Percentiles rank a stretch among this genome's conserved stretches.
phyloP scores from a whole-genome alignment of 2,329 filamentous ascomycete species.

The Westerdykella sp. region DNA sequence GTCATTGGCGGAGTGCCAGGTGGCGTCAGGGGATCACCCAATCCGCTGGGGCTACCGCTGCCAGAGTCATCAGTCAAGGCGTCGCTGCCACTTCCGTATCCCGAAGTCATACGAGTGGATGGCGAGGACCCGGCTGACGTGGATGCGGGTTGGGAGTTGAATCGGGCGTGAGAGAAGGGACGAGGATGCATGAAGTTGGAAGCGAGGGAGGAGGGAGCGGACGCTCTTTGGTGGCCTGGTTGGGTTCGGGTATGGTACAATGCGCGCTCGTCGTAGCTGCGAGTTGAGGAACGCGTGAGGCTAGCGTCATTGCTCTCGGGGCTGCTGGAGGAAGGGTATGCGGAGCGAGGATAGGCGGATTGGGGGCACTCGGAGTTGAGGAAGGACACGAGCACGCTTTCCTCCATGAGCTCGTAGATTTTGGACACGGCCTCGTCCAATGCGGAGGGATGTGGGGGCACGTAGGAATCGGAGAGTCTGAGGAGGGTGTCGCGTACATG shows the following conservation, averaged over 20 bases:
- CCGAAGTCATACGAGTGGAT: constrained; percentile 23
- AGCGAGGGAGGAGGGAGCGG: constrained; percentile 36
- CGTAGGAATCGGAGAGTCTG: constrained; percentile 50
- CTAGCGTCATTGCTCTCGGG: constrained; percentile 39
- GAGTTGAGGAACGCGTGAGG: constrained; percentile 34
- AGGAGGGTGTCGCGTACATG: constrained; percentile 78
- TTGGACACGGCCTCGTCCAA: constrained; percentile 79
- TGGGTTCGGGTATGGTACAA: constrained; percentile 21
- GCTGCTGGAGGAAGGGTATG: constrained; percentile 31
- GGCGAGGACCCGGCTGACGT: constrained; percentile 27
- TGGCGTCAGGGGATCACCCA: constrained; percentile 63
- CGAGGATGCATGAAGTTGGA: constrained; percentile 33
- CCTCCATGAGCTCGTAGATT: constrained; percentile 94
- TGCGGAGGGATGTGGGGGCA: constrained; percentile 66
- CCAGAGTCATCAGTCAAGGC: constrained; percentile 59
- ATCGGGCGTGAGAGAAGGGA: constrained; percentile 33
- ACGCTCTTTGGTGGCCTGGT: constrained; percentile 35
- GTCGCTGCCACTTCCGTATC: constrained; percentile 40
- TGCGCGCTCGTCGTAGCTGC: constrained; percentile 38
- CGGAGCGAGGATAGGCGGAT: constrained; percentile 31
- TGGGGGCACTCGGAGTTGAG: constrained; percentile 60
- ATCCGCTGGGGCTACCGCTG: constrained; percentile 45
- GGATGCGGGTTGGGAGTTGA: constrained; percentile 29
- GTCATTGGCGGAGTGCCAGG: constrained; percentile 68
- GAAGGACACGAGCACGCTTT: constrained; percentile 89